phyloP scores from a whole-genome alignment of 78 protist species.

The Dictyostelium brefeldianum region DNA sequence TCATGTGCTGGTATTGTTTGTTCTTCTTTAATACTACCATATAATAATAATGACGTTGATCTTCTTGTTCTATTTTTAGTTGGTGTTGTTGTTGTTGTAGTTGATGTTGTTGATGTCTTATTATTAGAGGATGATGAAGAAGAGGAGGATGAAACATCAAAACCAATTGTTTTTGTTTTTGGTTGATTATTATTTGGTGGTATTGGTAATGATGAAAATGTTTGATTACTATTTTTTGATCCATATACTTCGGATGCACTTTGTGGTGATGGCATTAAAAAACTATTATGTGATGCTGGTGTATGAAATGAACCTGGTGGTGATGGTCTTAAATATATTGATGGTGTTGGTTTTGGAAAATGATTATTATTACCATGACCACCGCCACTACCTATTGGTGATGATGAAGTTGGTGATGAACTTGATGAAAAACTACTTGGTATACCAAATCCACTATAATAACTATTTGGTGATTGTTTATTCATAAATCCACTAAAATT shows the following conservation, averaged over 20 bases:
- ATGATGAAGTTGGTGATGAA: constrained; percentile 24
- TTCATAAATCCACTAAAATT: neutral
- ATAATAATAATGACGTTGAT: neutral
- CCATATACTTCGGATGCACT: constrained; percentile 3
- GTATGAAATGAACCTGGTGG: constrained; percentile 11
- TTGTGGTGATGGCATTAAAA: constrained; percentile 21
- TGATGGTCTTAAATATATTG: constrained; percentile 1
- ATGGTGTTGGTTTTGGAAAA: constrained; percentile 6
- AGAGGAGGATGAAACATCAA: constrained; percentile 1
- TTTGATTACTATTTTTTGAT: neutral
- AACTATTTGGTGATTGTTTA: constrained; percentile 16
- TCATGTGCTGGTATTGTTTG: neutral
- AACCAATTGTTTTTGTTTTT: constrained; percentile 39
- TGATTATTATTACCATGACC: neutral
- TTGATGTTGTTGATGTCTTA: neutral
- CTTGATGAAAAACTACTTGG: neutral
- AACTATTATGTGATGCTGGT: neutral
- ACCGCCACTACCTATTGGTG: neutral
- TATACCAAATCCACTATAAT: constrained; percentile 1
- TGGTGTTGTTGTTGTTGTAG: neutral
- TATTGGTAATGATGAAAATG: neutral
- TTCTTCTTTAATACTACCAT: neutral
- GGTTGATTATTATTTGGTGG: constrained; percentile 10
- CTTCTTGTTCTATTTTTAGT: neutral
- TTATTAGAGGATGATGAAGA: neutral